phyloP scores from a whole-genome alignment of 129 eudicot genomes.

The Helianthus tuberosus region DNA sequence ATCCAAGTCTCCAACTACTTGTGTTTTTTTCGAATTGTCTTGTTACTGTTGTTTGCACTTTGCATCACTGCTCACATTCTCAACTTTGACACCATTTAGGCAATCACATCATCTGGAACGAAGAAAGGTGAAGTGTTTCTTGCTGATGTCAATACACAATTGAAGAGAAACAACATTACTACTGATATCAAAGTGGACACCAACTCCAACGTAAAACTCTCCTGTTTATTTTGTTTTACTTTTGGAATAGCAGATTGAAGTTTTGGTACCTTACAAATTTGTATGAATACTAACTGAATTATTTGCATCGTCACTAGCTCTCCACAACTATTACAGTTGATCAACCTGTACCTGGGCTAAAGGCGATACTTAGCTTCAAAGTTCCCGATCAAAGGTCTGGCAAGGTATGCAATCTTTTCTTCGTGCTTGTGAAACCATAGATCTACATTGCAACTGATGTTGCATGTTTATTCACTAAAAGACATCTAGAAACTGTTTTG shows the following conservation, averaged over 20 bases:
- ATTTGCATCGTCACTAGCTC: slow-evolving; percentile 44
- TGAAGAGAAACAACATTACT: slow-evolving; percentile 57
- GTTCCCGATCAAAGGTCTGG: slow-evolving; percentile 90
- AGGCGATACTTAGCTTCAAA: slow-evolving; percentile 74
- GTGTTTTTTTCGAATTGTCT: not conserved
- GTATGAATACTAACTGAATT: slow-evolving; percentile 14
- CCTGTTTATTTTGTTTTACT: not conserved
- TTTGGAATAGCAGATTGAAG: no score
- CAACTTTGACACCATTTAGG: slow-evolving; percentile 33
- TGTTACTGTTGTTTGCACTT: slow-evolving; percentile 12
- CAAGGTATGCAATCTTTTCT: slow-evolving; percentile 49
- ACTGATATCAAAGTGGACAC: slow-evolving; percentile 66
- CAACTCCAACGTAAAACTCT: slow-evolving; percentile 43
- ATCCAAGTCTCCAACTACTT: not conserved
- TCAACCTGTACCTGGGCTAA: slow-evolving; percentile 80
- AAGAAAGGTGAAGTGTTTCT: slow-evolving; percentile 60
- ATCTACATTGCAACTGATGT: slow-evolving; percentile 6
- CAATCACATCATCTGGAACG: slow-evolving; percentile 54
- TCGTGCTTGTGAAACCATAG: not conserved
- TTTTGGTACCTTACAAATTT: not conserved
- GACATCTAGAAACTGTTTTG: not conserved
- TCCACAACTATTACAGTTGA: slow-evolving; percentile 65
- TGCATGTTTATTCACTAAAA: not conserved
- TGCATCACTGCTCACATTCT: slow-evolving; percentile 7
- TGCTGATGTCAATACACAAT: slow-evolving; percentile 57